Percentiles rank a stretch among this genome's conserved stretches.
These are phyloP conservation scores for Tephrocybe sp. DNA, from an alignment of 768 basidiomycete species.

Conservation along the genomic window DNA sequence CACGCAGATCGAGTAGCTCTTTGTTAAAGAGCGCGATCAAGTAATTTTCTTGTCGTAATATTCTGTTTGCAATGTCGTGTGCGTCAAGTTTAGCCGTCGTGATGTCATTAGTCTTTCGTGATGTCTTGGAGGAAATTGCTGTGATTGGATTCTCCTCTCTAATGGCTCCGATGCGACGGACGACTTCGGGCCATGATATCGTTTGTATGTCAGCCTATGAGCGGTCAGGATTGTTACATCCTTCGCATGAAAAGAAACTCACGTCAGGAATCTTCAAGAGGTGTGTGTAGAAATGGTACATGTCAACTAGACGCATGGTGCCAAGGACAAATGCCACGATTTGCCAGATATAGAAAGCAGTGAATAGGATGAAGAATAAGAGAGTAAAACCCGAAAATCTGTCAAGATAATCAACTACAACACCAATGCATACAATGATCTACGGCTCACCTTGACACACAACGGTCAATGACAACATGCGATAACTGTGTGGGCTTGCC, in stretches of 20 bases:
- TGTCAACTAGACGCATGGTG: slow-evolving; percentile 79
- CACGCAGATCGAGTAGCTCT: slow-evolving; percentile 84
- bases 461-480: slow-evolving; percentile 80
- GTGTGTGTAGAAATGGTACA: slow-evolving; percentile 96
- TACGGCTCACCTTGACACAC: slow-evolving; percentile 73
- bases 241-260: slow-evolving; percentile 19
- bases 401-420: slow-evolving; percentile 5
- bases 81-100: slow-evolving; percentile 90
- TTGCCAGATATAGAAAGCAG: slow-evolving; percentile 89
- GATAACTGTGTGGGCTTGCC: slow-evolving; percentile 69
- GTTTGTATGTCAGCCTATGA: slow-evolving; percentile 93
- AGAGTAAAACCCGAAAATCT: slow-evolving; percentile 86
- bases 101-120: slow-evolving; percentile 54
- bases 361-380: slow-evolving; percentile 82
- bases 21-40: slow-evolving; percentile 98
- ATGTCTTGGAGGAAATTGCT: slow-evolving; percentile 67
- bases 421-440: neutral
- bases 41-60: slow-evolving; percentile 98
- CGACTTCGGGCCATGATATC: slow-evolving; percentile 94
- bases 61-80: slow-evolving; percentile 96
- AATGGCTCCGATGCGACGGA: slow-evolving; percentile 85
- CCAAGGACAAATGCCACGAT: slow-evolving; percentile 76
- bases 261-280: slow-evolving; percentile 95
- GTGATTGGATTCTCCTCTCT: slow-evolving; percentile 93
- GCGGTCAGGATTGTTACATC: slow-evolving; percentile 7